Evolutionary conservation across 495 filamentous ascomycete genomes (phyloP), one percentile per base, ranked within the genome.

Genomic region (Aspergillus homomorphus): DNA sequence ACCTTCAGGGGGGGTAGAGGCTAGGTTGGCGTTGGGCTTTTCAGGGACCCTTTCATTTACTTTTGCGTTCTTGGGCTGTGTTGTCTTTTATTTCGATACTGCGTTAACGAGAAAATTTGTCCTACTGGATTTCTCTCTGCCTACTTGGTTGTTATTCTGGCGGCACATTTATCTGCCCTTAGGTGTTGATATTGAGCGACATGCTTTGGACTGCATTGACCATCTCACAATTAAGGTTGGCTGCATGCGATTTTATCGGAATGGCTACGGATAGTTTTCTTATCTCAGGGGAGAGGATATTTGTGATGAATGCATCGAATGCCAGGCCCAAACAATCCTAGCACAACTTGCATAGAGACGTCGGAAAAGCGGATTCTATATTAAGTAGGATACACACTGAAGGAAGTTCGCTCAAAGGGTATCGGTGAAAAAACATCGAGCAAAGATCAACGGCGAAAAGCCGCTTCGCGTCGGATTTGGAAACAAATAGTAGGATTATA

Each of bases 341-440:
- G 2, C 33, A 7, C 5, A 38, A 12, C 5, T 9, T 28, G 23
- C 48, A 51, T 24, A 51, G 24, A 16, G 24, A 30, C 14, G 24
- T 28, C 24, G 8, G n/a, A n/a, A n/a, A n/a, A n/a, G n/a, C n/a
- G n/a, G 9, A 18, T 24, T 51, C 48, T 51, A 51, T 51, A 51
- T 4, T 51, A 19, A 16, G 23, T 30, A 28, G 45, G 23, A 51
- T 16, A 23, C 48, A 53, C 6, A 44, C 20, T 51, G 45, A 59
- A 53, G 12, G 21, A 53, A 62, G 28, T 43, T 28, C 56, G 61
- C 64, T 62, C 45, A 64, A 51, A 53, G 64, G 64, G 64, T 67
- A 67, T 67, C 64, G 55, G 60, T 59, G 57, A 54, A 38, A 42
- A 18, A 55, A 59, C 24, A 60, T 19, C 28, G 56, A 26, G 45